phyloP scores from a whole-genome alignment of 345 rosid species.

The Pistacia atlantica region DNA sequence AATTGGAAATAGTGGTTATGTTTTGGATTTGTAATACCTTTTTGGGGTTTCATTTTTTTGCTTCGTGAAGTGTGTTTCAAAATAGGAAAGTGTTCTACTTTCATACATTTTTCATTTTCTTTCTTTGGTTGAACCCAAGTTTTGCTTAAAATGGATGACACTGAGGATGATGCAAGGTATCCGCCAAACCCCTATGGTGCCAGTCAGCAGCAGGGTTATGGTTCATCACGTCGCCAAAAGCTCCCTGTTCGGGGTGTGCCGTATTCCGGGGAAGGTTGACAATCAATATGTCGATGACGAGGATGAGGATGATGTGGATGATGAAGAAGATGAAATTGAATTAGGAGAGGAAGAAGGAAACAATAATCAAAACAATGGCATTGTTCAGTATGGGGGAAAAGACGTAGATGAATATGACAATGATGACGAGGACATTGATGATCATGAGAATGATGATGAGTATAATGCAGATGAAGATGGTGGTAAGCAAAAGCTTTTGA shows the following conservation, averaged over 20 bases:
- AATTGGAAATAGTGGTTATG: background rate
- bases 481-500: conserved; percentile 30
- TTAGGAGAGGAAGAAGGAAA: conserved; percentile 46
- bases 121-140: conserved; percentile 11
- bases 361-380: conserved; percentile 40
- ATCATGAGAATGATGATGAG: conserved; percentile 40
- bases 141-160: conserved; percentile 64
- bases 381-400: conserved; percentile 34
- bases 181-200: conserved; percentile 53
- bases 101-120: background rate
- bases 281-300: conserved; percentile 41
- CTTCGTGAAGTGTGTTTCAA: background rate
- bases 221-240: conserved; percentile 55
- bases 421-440: conserved; percentile 35
- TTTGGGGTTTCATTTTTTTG: background rate
- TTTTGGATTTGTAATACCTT: conserved; percentile 1
- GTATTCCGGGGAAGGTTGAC: conserved; percentile 32
- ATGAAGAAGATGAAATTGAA: conserved; percentile 34
- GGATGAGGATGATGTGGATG: conserved; percentile 42
- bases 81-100: background rate
- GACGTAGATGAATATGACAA: conserved; percentile 38
- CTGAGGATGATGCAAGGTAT: conserved; percentile 74
- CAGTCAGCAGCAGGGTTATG: conserved; percentile 43
- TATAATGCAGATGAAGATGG: conserved; percentile 43
- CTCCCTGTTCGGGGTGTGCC: conserved; percentile 48